Evolutionary conservation across 1,139 yeast genomes (phyloP).

Genomic region (Hyphopichia burtonii): DNA sequence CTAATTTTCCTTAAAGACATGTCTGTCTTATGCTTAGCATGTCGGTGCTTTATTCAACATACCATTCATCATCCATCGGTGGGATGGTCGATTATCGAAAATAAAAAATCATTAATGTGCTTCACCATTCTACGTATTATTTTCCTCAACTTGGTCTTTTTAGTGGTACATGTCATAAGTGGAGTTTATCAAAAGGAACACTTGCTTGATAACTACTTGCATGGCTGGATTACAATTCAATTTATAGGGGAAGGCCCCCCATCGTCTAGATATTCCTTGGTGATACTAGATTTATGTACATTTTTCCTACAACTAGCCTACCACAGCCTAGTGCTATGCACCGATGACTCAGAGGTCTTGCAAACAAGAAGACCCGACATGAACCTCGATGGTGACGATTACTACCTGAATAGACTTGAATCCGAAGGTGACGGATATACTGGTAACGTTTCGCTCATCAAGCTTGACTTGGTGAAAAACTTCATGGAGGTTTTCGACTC

Average conservation of each 20-base stretch:
- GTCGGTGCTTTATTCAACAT: conserved; percentile 30
- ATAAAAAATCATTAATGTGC: not conserved
- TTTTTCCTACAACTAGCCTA: conserved; percentile 28
- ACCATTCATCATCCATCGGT: conserved; percentile 26
- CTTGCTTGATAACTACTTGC: conserved; percentile 19
- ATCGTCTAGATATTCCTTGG: conserved; percentile 21
- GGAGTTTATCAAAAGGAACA: conserved; percentile 21
- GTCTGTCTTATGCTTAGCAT: conserved; percentile 26
- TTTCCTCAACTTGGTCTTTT: conserved; percentile 22
- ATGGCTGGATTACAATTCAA: conserved; percentile 39
- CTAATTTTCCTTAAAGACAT: conserved; percentile 37
- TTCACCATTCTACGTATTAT: not conserved
- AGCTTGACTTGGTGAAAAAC: conserved; percentile 24
- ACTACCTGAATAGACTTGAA: conserved; percentile 12
- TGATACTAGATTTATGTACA: conserved; percentile 26
- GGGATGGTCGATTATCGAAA: not conserved
- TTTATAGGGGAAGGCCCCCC: conserved; percentile 44
- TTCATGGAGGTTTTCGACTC: conserved; percentile 17
- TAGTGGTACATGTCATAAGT: conserved; percentile 27
- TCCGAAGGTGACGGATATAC: conserved; percentile 39
- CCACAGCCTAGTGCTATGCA: conserved; percentile 33
- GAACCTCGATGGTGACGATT: conserved; percentile 9
- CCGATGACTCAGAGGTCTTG: conserved; percentile 31
- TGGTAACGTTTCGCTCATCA: conserved; percentile 35
- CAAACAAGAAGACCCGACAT: conserved; percentile 8